Evolutionary conservation across 306 rosid species (phyloP), one percentile per base, ranked within the genome.

Genomic region (Potentilla sterilis): DNA sequence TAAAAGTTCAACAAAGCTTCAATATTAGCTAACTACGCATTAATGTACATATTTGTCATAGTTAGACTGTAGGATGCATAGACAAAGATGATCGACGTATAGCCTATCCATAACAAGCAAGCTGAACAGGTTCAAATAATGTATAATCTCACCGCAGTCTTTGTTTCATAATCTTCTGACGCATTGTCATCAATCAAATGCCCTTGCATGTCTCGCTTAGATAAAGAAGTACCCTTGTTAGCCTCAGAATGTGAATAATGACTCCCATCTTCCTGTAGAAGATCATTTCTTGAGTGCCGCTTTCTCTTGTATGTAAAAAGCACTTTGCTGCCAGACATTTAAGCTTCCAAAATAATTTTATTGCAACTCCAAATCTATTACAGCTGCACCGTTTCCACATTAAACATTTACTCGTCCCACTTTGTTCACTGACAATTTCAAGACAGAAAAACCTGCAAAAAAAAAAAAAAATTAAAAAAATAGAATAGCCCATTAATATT

Each of bases 241-340:
- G 57, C 79, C 54, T 65, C 81, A 76, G 74, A 59, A 69, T 47
- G 48, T 16, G 77, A 59, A 67, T 68, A 69, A 69, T 70, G 65
- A 65, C 74, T 65, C 76, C 66, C 78, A 75, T 77, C 78, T 32
- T 81, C 88, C 37, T 58, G 72, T 40, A 69, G 19, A 67, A 70
- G 79, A 63, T 78, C 66, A 77, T 75, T 73, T 70, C 79, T 81
- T 75, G 74, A 40, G 67, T 67, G 78, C 73, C 88, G 76, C 75
- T 81, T 90, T 76, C 95, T 81, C 84, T 84, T 87, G 82, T 87
- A 87, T 13, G 92, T 90, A n/a, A 84, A 66, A 73, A 90, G 73
- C 73, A 87, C 89, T 68, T 83, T 81, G 85, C 80, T 75, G 70
- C 89, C 77, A 16, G 81, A 79, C 92, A 90, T 89, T 86, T 84